Evolutionary conservation across 495 filamentous ascomycete genomes (phyloP).

Genomic region (Alectoria sarmentosa): DNA sequence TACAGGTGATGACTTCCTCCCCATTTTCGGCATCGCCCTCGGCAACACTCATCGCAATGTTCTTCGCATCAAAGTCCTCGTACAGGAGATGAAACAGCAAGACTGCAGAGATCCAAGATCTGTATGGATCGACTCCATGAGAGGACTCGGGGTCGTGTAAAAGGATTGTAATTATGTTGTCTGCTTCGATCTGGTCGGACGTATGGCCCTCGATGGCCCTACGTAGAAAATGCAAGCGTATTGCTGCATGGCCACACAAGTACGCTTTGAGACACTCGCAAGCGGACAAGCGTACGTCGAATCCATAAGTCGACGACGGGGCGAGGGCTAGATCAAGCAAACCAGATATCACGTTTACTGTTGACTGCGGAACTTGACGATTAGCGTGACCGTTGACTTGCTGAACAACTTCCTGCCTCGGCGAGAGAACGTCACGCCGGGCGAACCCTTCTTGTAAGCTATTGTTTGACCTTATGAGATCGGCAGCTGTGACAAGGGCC

Average conservation of each 20-base stretch:
- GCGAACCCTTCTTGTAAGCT: slow-evolving; percentile 79
- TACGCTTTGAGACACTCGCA: slow-evolving; percentile 91
- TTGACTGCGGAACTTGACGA: slow-evolving; percentile 40
- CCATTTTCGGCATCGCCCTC: slow-evolving; percentile 87
- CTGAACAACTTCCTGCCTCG: slow-evolving; percentile 41
- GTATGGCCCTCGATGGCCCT: slow-evolving; percentile 85
- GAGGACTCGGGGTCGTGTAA: slow-evolving; percentile 51
- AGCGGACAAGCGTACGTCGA: slow-evolving; percentile 76
- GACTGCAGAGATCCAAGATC: slow-evolving; percentile 86
- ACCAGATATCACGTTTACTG: slow-evolving; percentile 86
- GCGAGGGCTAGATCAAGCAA: slow-evolving; percentile 83
- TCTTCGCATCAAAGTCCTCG: slow-evolving; percentile 74
- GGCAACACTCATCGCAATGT: slow-evolving; percentile 67
- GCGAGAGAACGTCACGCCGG: slow-evolving; percentile 63
- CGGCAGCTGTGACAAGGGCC: slow-evolving; percentile 78
- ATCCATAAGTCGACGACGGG: slow-evolving; percentile 51
- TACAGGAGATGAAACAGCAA: slow-evolving; percentile 84
- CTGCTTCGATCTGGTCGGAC: slow-evolving; percentile 70
- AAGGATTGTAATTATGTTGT: slow-evolving; percentile 84
- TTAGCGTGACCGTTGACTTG: slow-evolving; percentile 42
- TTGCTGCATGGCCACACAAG: slow-evolving; percentile 68
- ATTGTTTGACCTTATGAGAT: slow-evolving; percentile 77
- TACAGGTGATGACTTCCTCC: slow-evolving; percentile 92
- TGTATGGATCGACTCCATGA: slow-evolving; percentile 72
- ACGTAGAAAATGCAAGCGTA: slow-evolving; percentile 75